Evolutionary conservation across 2,329 filamentous ascomycete genomes (phyloP), one percentile per base, ranked within the genome.

Genomic region (Ophiostoma ulmi): DNA sequence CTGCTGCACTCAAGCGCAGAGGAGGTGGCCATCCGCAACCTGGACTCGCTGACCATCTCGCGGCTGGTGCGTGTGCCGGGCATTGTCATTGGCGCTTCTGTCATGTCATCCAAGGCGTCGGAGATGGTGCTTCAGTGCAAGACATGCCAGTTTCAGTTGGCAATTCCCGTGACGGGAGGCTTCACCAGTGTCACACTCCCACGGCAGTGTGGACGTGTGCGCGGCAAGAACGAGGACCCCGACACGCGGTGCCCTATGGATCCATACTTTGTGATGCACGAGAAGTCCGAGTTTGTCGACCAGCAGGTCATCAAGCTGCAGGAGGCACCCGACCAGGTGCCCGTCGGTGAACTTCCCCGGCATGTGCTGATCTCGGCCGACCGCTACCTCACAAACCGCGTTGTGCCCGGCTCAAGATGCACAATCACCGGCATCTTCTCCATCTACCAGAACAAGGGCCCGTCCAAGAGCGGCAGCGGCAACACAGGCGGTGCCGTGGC

Each of bases 241-340:
- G 88, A 91, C 52, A 88, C 91, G 52, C 89, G 90, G 76, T 99
- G 95, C 76, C 94, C 94, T 0, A 82, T 99, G 72, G 95, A 99
- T 76, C 95, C 95, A 20, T 99, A 97, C 81, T 97, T 95, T 76
- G 93, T 99, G 71, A 86, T 95, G 72, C 95, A 99, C 78, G 95
- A 99, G 80, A 93, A 91, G 79, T 97, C 92, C 52, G 88, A 89
- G 74, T 99, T 99, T 78, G 94, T 98, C 76, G 95, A 99, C 77
- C 95, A 99, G 80, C 95, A 99, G 80, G 92, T 99, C 72, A 91
- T 99, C 78, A 99, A 99, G 80, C 87, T 99, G 22, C 95, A 99
- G 78, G 95, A 99, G 80, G 95, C 94, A 0, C 95, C 95, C 1
- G 95, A 99, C 77, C 93, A 98, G 80, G 95, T 99, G 0, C 95